Conservation (phyloP, 305 asterid genomes). For the Fraxinus dipetala region DNA sequence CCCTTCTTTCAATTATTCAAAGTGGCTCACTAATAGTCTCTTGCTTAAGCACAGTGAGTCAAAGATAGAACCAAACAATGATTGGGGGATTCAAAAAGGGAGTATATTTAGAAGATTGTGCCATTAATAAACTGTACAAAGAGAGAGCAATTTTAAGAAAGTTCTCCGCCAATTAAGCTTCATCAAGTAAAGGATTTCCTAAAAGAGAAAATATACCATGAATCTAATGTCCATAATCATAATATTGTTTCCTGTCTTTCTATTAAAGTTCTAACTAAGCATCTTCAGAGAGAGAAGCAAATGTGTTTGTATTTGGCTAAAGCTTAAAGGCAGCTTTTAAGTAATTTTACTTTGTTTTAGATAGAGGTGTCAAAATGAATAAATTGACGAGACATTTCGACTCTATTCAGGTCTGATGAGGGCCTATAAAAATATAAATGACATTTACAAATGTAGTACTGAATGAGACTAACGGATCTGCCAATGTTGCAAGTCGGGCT, state of each 20-base stretch:
- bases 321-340: background rate
- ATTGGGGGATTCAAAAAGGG: background rate
- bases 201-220: background rate
- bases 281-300: background rate
- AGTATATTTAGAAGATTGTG: conserved; percentile 5
- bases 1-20: background rate
- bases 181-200: background rate
- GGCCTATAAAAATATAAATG: background rate
- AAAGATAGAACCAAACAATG: background rate
- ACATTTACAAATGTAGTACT: background rate
- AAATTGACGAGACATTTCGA: background rate
- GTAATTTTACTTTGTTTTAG: background rate
- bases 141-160: background rate
- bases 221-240: background rate
- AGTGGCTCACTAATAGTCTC: background rate
- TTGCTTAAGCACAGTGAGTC: background rate
- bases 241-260: background rate
- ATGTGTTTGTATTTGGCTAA: background rate
- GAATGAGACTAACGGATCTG: background rate
- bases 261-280: background rate
- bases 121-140: background rate
- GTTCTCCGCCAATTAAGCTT: background rate
- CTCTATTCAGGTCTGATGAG: background rate
- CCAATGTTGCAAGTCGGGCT: background rate
- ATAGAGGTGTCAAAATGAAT: background rate